phyloP scores from a whole-genome alignment of 192 early-diverging fungal species.

The Phycomyces nitens region DNA sequence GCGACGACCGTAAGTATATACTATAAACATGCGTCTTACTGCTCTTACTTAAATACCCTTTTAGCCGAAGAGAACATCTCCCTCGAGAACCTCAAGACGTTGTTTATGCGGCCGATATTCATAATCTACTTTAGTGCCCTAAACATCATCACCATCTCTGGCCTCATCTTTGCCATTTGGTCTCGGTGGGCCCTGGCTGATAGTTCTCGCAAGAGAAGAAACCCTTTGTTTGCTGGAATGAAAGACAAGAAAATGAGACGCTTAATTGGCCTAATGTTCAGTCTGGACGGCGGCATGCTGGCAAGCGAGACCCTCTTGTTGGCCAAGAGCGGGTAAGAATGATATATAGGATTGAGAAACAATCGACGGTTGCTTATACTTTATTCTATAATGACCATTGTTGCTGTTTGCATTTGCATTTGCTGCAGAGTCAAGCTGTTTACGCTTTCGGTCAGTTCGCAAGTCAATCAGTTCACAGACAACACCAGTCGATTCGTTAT shows the following conservation, averaged over 20 bases:
- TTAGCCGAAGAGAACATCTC: constrained; percentile 45
- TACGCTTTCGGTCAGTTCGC: constrained; percentile 30
- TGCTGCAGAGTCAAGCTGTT: constrained; percentile 39
- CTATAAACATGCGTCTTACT: not conserved
- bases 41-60: not conserved
- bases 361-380: not conserved
- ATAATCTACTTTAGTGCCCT: constrained; percentile 52
- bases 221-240: constrained; percentile 28
- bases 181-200: constrained; percentile 41
- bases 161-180: constrained; percentile 41
- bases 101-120: constrained; percentile 45
- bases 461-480: constrained; percentile 53
- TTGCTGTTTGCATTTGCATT: not conserved
- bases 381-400: too few species aligned
- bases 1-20: constrained; percentile 37
- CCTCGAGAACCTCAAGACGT: constrained; percentile 42
- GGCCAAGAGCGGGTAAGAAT: constrained; percentile 52
- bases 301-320: constrained; percentile 55
- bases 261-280: constrained; percentile 53
- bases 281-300: constrained; percentile 52
- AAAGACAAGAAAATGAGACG: constrained; percentile 39
- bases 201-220: constrained; percentile 22
- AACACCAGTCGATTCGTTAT: constrained; percentile 51
- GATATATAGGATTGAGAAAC: not conserved
- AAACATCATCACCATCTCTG: constrained; percentile 39